Evolutionary conservation across 2,329 filamentous ascomycete species (phyloP).

Genomic region (Penicillium sclerotigenum): DNA sequence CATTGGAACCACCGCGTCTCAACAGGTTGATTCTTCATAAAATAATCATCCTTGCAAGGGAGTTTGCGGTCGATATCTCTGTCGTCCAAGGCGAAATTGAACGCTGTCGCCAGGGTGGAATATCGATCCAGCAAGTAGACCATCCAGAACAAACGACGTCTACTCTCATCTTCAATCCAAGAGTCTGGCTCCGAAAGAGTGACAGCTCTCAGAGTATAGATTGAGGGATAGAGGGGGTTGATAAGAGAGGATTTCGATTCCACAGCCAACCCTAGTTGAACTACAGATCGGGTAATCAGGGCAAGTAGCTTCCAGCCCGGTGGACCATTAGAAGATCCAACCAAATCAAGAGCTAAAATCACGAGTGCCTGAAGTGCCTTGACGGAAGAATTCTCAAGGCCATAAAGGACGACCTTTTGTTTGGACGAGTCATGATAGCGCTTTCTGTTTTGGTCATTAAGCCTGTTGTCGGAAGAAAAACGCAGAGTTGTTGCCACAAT

Average conservation of each 20-base stretch:
- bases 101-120: slow-evolving; percentile 84
- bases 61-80: slow-evolving; percentile 84
- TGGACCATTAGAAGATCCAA: slow-evolving; percentile 82
- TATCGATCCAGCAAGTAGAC: slow-evolving; percentile 87
- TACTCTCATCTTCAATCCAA: slow-evolving; percentile 85
- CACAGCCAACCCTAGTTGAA: slow-evolving; percentile 80
- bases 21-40: slow-evolving; percentile 76
- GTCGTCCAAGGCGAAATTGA: slow-evolving; percentile 85
- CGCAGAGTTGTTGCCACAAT: slow-evolving; percentile 85
- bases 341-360: slow-evolving; percentile 78
- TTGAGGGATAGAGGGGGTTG: slow-evolving; percentile 75
- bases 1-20: slow-evolving; percentile 77
- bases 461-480: slow-evolving; percentile 72
- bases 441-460: slow-evolving; percentile 69
- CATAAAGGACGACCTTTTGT: slow-evolving; percentile 80
- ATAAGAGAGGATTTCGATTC: slow-evolving; percentile 77
- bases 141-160: slow-evolving; percentile 88
- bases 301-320: slow-evolving; percentile 91
- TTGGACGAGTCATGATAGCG: slow-evolving; percentile 80
- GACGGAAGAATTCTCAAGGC: slow-evolving; percentile 84
- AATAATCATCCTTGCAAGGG: slow-evolving; percentile 83
- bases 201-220: slow-evolving; percentile 83
- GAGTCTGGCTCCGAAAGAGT: slow-evolving; percentile 77
- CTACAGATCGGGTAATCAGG: slow-evolving; percentile 80
- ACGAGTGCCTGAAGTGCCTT: slow-evolving; percentile 83